Percentiles rank a stretch among this genome's conserved stretches.
Evolutionary conservation across 306 rosid genomes (phyloP).

Genomic region (Dalbergia cultrata): DNA sequence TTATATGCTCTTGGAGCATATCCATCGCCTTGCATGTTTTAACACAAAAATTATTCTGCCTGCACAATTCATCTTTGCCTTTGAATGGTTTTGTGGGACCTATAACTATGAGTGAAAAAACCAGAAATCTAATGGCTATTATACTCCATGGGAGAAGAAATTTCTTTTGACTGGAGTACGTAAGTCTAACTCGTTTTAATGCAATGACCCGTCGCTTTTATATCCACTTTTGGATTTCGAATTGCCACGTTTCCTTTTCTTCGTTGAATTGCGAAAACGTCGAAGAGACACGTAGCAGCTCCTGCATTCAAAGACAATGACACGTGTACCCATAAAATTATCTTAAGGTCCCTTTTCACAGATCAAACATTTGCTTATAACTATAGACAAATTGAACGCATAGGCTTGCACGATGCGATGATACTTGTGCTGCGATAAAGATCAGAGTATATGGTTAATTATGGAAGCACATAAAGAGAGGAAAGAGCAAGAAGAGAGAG

Average conservation of each 20-base stretch:
- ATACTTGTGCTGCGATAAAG: not conserved
- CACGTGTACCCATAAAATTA: slow-evolving; percentile 9
- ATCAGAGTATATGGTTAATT: not conserved
- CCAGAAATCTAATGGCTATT: too few species aligned
- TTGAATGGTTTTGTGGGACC: too few species aligned
- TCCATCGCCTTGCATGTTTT: too few species aligned
- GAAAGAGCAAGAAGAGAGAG: slow-evolving; percentile 40
- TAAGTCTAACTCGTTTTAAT: too few species aligned
- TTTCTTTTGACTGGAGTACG: too few species aligned
- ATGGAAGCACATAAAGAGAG: slow-evolving; percentile 65
- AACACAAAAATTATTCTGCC: too few species aligned
- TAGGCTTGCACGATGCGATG: not conserved
- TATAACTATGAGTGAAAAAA: too few species aligned
- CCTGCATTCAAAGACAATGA: not conserved
- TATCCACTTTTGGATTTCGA: not conserved
- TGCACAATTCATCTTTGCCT: too few species aligned
- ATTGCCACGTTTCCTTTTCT: not conserved
- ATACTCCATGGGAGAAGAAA: too few species aligned
- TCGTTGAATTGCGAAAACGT: not conserved
- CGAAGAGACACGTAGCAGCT: slow-evolving; percentile 24
- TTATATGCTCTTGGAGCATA: too few species aligned
- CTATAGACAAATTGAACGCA: too few species aligned
- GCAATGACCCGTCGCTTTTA: not conserved
- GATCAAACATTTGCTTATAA: not conserved
- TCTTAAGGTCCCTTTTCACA: not conserved